Evolutionary conservation across 2,329 filamentous ascomycete species (phyloP), one percentile per base, ranked within the genome.

Genomic region (Aureobasidium sp.): DNA sequence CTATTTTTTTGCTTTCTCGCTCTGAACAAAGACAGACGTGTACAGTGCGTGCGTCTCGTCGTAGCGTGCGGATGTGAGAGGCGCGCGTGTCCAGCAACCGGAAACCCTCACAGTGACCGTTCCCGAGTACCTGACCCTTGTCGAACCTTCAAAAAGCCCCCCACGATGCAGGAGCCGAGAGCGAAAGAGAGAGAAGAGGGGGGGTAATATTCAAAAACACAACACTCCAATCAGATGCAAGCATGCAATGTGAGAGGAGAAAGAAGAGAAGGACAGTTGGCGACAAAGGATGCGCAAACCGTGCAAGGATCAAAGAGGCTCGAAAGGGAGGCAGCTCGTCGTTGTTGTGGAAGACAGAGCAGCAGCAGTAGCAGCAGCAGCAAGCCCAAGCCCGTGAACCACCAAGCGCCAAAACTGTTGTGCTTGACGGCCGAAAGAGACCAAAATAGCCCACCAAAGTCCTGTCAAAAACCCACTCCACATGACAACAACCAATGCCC

Each of bases 381-480:
- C 42, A 13, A 40, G 37, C 38, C 38, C 21, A 19, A 42, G 38
- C 38, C 38, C 19, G 29, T 49, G 46, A 35, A 35, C 46, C 46
- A 25, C 47, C 49, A 27, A 53, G 49, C 49, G 49, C 49, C 49
- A 53, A 53, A 53, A 27, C 42, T 45, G 13, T n/a, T 21, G 40
- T 43, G 19, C 25, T 29, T 9, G 27, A 33, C 45, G 45, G 27
- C 45, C 27, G n/a, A n/a, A n/a, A n/a, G n/a, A 29, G 43, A 47
- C 45, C 45, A 40, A 53, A 53, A 53, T 53, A 53, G 49, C 49
- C 47, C 49, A 53, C 49, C 47, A n/a, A 40, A 53, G 49, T 33
- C 49, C 49, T 53, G 49, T 53, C 49, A 40, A 45, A 35, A n/a
- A 4, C 4, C 27, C 4, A 35, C 46, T 50, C 46, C 46, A 35